These are phyloP conservation scores for Fraxinus angustifolia DNA, from an alignment of 305 asterid genomes.

Conservation along the genomic window DNA sequence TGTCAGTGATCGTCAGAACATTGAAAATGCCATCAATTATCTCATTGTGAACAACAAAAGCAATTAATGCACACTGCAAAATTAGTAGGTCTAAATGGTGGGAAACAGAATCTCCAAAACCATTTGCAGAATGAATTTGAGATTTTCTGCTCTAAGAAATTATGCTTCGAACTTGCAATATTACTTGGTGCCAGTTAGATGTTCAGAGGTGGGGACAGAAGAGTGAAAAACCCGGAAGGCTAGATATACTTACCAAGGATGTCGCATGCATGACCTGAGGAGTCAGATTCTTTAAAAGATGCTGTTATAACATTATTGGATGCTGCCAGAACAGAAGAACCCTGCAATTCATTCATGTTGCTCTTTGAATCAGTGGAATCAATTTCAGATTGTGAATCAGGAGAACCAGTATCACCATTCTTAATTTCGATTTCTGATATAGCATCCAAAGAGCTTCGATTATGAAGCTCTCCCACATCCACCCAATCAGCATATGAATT, in stretches of 20 bases:
- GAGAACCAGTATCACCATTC: slow-evolving; percentile 44
- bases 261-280: slow-evolving; percentile 32
- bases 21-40: neutral
- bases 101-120: slow-evolving; percentile 2
- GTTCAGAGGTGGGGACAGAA: slow-evolving; percentile 8
- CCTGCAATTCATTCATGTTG: slow-evolving; percentile 46
- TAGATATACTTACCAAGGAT: slow-evolving; percentile 47
- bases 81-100: neutral
- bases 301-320: slow-evolving; percentile 26
- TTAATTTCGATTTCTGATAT: slow-evolving; percentile 59
- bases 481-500: slow-evolving; percentile 31
- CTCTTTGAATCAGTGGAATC: slow-evolving; percentile 52
- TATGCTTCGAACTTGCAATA: neutral
- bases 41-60: slow-evolving; percentile 2
- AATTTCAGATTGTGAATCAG: slow-evolving; percentile 58
- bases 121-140: slow-evolving; percentile 6
- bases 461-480: slow-evolving; percentile 46
- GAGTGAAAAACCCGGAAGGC: slow-evolving; percentile 4
- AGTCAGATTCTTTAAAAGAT: slow-evolving; percentile 38
- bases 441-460: slow-evolving; percentile 48
- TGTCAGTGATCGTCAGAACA: neutral
- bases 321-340: slow-evolving; percentile 36
- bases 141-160: neutral
- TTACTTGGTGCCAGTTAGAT: slow-evolving; percentile 1
- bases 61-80: neutral